Evolutionary conservation across 2,329 filamentous ascomycete genomes (phyloP).

Genomic region (Aureobasidium sp.): DNA sequence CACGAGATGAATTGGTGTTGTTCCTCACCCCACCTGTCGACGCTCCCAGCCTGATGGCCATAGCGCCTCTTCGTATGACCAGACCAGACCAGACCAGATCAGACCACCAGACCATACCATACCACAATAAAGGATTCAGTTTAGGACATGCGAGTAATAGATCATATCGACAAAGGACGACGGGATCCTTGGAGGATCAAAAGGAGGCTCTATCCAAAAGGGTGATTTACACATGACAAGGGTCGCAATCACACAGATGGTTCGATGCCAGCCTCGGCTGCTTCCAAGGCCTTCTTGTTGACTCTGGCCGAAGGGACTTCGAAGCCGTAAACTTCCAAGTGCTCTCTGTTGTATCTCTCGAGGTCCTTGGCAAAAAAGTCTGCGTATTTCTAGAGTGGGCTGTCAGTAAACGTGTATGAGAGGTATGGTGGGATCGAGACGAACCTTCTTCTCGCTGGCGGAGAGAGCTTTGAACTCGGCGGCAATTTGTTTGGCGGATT

Average conservation of each 20-base stretch:
- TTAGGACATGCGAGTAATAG: background rate
- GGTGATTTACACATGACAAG: background rate
- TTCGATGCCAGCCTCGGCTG: background rate
- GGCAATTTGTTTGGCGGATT: slow-evolving; percentile 34
- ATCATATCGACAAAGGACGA: background rate
- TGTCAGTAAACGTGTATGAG: background rate
- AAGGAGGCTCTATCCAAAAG: background rate
- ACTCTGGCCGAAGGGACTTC: background rate
- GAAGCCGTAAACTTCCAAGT: background rate
- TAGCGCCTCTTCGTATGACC: background rate
- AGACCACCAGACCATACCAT: background rate
- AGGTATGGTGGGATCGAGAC: background rate
- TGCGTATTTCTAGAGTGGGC: background rate
- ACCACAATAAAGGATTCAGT: no score
- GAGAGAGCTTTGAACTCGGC: slow-evolving; percentile 43
- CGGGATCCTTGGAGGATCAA: background rate
- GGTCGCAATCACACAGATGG: background rate
- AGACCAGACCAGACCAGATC: background rate
- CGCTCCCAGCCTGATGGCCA: background rate
- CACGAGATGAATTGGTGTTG: background rate
- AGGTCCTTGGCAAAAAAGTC: background rate
- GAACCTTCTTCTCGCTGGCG: slow-evolving; percentile 41
- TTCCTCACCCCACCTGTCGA: background rate
- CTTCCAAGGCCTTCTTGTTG: background rate
- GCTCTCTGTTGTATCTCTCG: background rate